Evolutionary conservation across 2,329 filamentous ascomycete species (phyloP), one percentile per base, ranked within the genome.

Genomic region (Aspergillus aculeatus): DNA sequence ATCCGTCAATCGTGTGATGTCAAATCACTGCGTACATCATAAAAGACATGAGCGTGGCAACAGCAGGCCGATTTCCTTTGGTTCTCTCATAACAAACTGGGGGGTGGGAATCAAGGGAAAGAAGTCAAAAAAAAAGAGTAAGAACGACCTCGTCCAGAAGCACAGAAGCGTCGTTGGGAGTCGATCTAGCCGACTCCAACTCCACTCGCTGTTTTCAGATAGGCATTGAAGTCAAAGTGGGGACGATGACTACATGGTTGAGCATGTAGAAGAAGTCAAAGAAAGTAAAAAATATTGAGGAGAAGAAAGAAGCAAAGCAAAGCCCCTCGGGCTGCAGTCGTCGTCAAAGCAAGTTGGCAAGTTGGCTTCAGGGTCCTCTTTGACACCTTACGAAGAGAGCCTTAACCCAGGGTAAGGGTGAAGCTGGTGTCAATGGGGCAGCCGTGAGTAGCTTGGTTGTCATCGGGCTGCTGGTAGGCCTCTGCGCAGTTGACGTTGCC

Each of bases 391-490:
- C 38, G 38, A 12, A 19, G 38, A 44, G 38, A 19, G 2, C 21
- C 21, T 2, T 21, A 21, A 19, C 76, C 76, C 54, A 79, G 68
- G 56, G 63, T 68, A 54, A 79, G 58, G 23, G 63, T 62, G 56
- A 79, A 71, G 55, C 68, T 65, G 53, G 74, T 70, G 60, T 69
- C 50, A 58, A 72, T 69, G 49, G 73, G 69, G 68, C 77, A 79
- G 57, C 74, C 73, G 62, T 78, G 74, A 50, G 77, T 79, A 44
- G 77, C 77, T 44, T 73, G 68, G 69, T 78, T 69, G 66, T 78
- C 77, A 29, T 69, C 67, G 16, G 75, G 75, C 62, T 73, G 57
- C 66, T 77, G 70, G 66, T 79, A 79, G 50, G 75, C 77, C 55
- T 72, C 71, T 19, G 71, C 65, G 64, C 77, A 79, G 21, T 64